Percentiles rank a stretch among this genome's conserved stretches.
phyloP scores from a whole-genome alignment of 2,329 filamentous ascomycete genomes.

The Emergomyces orientalis region DNA sequence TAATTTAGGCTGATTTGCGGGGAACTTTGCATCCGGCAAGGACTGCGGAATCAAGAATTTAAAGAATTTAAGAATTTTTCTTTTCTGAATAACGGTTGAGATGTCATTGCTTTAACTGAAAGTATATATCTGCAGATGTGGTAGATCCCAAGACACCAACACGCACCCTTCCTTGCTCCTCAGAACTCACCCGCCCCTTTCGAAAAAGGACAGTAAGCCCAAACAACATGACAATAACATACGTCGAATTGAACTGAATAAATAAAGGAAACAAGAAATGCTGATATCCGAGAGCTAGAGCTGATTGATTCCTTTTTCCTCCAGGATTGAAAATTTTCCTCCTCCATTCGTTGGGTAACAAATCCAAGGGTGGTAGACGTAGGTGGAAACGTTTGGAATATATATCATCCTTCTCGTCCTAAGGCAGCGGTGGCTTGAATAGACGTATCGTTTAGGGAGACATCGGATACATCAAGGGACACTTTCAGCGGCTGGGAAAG shows the following conservation, averaged over 20 bases:
- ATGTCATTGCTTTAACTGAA: slow-evolving; percentile 2
- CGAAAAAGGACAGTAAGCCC: background rate
- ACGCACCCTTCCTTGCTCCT: background rate
- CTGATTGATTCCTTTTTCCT: background rate
- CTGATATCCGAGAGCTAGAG: background rate
- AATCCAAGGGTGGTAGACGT: background rate
- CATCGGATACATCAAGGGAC: background rate
- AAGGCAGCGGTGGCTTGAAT: background rate
- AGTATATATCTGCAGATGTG: background rate
- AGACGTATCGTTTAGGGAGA: background rate
- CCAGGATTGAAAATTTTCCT: background rate
- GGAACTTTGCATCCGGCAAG: background rate
- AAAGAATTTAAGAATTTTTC: background rate
- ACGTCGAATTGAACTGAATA: background rate
- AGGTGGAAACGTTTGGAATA: slow-evolving; percentile 2
- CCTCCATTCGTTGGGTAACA: background rate
- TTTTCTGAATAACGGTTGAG: background rate
- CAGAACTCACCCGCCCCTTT: background rate
- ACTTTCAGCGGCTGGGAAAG: slow-evolving; percentile 1
- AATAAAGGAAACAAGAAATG: background rate
- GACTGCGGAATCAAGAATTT: background rate
- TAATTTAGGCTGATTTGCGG: background rate
- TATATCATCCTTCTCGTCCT: background rate
- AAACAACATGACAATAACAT: background rate
- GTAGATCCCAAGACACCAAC: background rate